Evolutionary conservation across 257 asterid genomes (phyloP), one percentile per base, ranked within the genome.

Genomic region (Lavandula angustifolia): DNA sequence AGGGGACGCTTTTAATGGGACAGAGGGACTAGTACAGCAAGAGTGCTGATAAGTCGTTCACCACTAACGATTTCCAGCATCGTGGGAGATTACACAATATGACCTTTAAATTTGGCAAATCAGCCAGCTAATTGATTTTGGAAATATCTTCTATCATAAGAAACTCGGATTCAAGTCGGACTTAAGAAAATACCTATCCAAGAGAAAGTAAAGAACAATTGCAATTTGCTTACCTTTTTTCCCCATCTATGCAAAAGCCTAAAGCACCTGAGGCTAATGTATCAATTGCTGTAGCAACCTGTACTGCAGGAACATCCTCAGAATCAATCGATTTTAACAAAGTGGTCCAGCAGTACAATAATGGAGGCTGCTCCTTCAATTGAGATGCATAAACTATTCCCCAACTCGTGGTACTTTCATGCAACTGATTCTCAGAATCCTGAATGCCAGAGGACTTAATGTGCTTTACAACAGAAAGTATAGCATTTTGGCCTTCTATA

Each of bases 341-440:
- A 51, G 53, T 44, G 60, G 69, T 61, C 97, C 94, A 94, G 85
- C 99, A 94, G 78, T 77, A 72, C 43, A 77, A 82, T 73, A 94
- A 66, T 64, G 99, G 97, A 75, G 92, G 91, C 43, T 70, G 64
- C 68, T 78, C 86, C 77, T 71, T 85, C 96, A 89, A 85, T 57
- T 81, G 90, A 69, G 73, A 67, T 49, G 81, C 82, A 69, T 56
- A 65, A 66, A 65, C 32, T 54, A 64, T 41, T 68, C 55, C 68
- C 54, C 51, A 78, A 17, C 50, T 78, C 65, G 79, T 69, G 69
- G 78, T 78, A 66, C 66, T 67, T 73, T 68, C 92, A 60, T 16
- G 59, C 58, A 69, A 62, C 67, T 81, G 90, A 67, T 74, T 60
- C 60, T 80, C 88, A 52, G 71, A 62, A 62, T 74, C 81, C 80